Evolutionary conservation across 306 rosid genomes (phyloP), one percentile per base, ranked within the genome.

Genomic region (Quillaja saponaria): DNA sequence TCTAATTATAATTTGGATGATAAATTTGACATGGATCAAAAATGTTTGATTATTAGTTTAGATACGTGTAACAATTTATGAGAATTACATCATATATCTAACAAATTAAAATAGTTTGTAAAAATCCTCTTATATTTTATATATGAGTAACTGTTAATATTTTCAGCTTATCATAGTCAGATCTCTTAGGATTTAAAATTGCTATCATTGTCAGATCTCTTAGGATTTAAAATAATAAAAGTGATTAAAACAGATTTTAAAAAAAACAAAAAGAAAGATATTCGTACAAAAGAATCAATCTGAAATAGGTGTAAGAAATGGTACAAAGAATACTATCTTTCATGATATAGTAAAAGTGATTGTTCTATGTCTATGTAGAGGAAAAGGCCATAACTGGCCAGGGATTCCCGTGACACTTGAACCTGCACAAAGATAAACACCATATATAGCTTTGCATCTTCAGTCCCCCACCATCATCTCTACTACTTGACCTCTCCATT

Each of bases 361-460:
- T 67, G 51, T 66, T 56, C 33, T 35, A 25, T 37, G 41, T 37
- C 63, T 51, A 11, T 40, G 51, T 65, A 63, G 78, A 68, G 73
- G 68, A 74, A 78, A 73, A n/a, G n/a, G 75, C 58, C 78, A 52
- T 52, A 59, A 64, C 69, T 47, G 11, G 55, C 49, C 85, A 74
- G 76, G 56, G 82, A 48, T 76, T 76, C 96, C 85, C 96, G 96
- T 91, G 96, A 88, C 74, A 60, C 87, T 76, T 73, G 75, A 55
- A 64, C 65, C 90, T 69, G 66, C 56, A 61, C 61, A 68, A 68
- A 73, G 64, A 67, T 63, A 35, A 64, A 75, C 49, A 50, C 50
- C 61, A 33, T 33, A 70, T 66, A 71, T 46, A 60, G 52, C 72
- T 47, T 57, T 63, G 58, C 65, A 69, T 73, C 75, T 55, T 72